Percentiles rank a stretch among this genome's conserved stretches.
phyloP scores from a whole-genome alignment of 768 basidiomycete species.

The Leccinum fibrillosum region DNA sequence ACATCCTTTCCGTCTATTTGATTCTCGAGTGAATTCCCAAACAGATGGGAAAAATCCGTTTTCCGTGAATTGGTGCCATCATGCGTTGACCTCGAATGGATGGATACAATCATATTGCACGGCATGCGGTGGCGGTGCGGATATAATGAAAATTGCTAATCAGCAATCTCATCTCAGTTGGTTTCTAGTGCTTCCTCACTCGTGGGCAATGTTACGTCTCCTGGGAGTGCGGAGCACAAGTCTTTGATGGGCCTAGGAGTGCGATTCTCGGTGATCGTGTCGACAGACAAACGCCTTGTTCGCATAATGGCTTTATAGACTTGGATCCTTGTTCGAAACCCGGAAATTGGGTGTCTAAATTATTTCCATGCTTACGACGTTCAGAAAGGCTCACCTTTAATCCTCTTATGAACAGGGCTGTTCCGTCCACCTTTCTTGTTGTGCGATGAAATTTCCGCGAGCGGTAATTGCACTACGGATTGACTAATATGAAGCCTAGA shows the following conservation, averaged over 20 bases:
- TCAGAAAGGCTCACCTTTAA: constrained; percentile 1
- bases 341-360: constrained; percentile 25
- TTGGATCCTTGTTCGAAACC: constrained; percentile 17
- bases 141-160: constrained; percentile 27
- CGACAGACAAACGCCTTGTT: constrained; percentile 3
- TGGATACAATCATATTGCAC: constrained; percentile 22
- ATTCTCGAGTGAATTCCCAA: not conserved
- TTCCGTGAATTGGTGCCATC: constrained; percentile 22
- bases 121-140: constrained; percentile 28
- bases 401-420: constrained; percentile 8
- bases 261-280: constrained; percentile 20
- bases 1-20: not conserved
- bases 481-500: constrained; percentile 27
- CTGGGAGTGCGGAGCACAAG: constrained; percentile 21
- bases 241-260: constrained; percentile 13
- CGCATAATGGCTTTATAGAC: constrained; percentile 9
- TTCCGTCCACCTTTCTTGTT: constrained; percentile 25
- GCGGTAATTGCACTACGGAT: constrained; percentile 27
- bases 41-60: constrained; percentile 2
- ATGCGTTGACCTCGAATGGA: constrained; percentile 15
- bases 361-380: constrained; percentile 9
- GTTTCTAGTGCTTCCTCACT: constrained; percentile 21
- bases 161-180: constrained; percentile 27
- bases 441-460: constrained; percentile 26
- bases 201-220: constrained; percentile 27